Conservation (phyloP, 1,284 basidiomycete genomes). For the Trichosporon ovoides region DNA sequence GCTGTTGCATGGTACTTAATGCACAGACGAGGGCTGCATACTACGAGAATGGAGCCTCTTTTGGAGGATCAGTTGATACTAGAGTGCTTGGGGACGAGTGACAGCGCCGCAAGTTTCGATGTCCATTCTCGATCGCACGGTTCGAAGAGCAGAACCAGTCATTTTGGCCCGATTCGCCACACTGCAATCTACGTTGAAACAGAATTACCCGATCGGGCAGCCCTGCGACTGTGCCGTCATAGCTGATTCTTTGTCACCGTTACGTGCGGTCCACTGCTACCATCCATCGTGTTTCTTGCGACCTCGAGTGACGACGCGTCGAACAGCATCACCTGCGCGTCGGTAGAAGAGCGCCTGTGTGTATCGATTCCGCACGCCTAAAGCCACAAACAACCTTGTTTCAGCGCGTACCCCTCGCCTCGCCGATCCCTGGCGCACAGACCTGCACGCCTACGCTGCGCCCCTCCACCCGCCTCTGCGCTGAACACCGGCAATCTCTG, state of each 20-base stretch:
- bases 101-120: too few relatives aligned
- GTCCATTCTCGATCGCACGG: too few relatives aligned
- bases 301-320: background rate
- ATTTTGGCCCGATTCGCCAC: background rate
- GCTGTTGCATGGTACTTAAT: too few relatives aligned
- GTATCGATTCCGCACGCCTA: background rate
- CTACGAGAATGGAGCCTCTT: too few relatives aligned
- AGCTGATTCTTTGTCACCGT: background rate
- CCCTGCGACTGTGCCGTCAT: background rate
- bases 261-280: background rate
- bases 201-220: slow-evolving; percentile 1
- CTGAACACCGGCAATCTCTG: background rate
- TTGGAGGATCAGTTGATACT: too few relatives aligned
- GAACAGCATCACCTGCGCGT: background rate
- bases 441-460: slow-evolving; percentile 1
- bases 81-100: too few relatives aligned
- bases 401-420: background rate
- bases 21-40: too few relatives aligned
- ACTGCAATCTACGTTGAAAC: background rate
- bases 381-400: too few relatives aligned
- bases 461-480: too few relatives aligned
- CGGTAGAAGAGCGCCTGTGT: background rate
- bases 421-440: slow-evolving; percentile 4
- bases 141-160: too few relatives aligned
- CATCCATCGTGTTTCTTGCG: background rate